Percentiles rank a stretch among this genome's conserved stretches.
Evolutionary conservation across 2,329 filamentous ascomycete species (phyloP).

Genomic region (Tolypocladium endophyticum): DNA sequence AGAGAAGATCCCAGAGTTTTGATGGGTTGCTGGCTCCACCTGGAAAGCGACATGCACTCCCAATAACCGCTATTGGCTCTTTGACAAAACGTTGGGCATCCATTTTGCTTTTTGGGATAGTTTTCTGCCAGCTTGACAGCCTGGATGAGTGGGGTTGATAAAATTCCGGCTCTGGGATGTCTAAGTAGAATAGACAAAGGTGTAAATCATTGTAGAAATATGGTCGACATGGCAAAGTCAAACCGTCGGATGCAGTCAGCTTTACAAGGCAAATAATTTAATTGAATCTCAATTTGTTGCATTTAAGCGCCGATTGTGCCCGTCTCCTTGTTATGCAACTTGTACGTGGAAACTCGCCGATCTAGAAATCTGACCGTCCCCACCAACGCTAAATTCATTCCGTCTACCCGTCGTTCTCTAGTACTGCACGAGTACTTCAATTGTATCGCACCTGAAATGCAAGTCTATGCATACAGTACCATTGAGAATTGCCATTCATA

Average conservation of each 20-base stretch:
- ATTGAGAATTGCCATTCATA: slow-evolving; percentile 7
- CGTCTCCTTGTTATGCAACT: not conserved
- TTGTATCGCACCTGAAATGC: not conserved
- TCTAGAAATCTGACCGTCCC: not conserved
- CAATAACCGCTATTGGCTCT: slow-evolving; percentile 20
- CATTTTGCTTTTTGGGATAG: not conserved
- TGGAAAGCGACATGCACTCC: slow-evolving; percentile 26
- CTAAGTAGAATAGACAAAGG: not conserved
- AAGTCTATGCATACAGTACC: not conserved
- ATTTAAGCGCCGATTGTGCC: not conserved
- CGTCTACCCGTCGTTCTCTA: not conserved
- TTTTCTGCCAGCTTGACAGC: not conserved
- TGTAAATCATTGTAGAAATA: not conserved
- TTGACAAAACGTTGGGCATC: not conserved
- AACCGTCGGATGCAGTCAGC: not conserved
- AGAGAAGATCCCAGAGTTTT: slow-evolving; percentile 21
- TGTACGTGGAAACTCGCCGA: not conserved
- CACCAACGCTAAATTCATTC: not conserved
- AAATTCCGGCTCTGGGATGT: too few species aligned
- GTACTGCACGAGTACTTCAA: not conserved
- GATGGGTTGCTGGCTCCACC: slow-evolving; percentile 20
- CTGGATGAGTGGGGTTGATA: too few species aligned
- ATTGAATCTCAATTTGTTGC: too few species aligned
- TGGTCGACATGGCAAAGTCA: not conserved
- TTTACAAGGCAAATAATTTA: not conserved